Evolutionary conservation across 768 basidiomycete species (phyloP).

Genomic region (Postia placenta): DNA sequence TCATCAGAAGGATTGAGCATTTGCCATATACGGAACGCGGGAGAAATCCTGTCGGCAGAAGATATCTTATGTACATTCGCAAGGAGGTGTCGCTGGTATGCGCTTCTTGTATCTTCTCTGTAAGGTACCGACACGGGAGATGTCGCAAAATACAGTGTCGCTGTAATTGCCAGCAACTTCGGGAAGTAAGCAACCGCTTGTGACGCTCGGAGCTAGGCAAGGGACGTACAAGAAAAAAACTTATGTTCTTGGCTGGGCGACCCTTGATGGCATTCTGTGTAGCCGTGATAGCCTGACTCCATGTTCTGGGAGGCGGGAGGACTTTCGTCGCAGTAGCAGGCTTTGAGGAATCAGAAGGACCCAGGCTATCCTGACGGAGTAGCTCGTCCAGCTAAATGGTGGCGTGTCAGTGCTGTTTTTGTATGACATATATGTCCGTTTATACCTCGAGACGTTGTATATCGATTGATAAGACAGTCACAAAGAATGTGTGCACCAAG

Average conservation of each 20-base stretch:
- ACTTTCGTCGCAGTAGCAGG: conserved; percentile 12
- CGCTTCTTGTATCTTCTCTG: conserved; percentile 14
- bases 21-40: conserved; percentile 71
- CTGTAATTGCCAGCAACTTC: conserved; percentile 74
- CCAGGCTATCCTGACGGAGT: conserved; percentile 61
- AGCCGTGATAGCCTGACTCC: conserved; percentile 35
- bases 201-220: background rate
- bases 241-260: conserved; percentile 72
- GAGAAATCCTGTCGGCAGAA: conserved; percentile 25
- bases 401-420: background rate
- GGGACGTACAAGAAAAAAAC: conserved; percentile 62
- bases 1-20: conserved; percentile 65
- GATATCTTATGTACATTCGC: conserved; percentile 14
- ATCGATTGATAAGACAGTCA: conserved; percentile 93
- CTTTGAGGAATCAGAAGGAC: conserved; percentile 33
- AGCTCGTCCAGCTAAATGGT: conserved; percentile 71
- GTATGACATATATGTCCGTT: conserved; percentile 19
- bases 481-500: conserved; percentile 92
- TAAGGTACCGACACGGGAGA: conserved; percentile 33
- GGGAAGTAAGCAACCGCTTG: background rate
- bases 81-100: conserved; percentile 23
- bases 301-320: conserved; percentile 22
- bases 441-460: conserved; percentile 85
- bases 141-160: conserved; percentile 69
- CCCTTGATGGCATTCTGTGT: conserved; percentile 50